phyloP scores from a whole-genome alignment of 345 rosid species.

The Gossypium sturtianum region DNA sequence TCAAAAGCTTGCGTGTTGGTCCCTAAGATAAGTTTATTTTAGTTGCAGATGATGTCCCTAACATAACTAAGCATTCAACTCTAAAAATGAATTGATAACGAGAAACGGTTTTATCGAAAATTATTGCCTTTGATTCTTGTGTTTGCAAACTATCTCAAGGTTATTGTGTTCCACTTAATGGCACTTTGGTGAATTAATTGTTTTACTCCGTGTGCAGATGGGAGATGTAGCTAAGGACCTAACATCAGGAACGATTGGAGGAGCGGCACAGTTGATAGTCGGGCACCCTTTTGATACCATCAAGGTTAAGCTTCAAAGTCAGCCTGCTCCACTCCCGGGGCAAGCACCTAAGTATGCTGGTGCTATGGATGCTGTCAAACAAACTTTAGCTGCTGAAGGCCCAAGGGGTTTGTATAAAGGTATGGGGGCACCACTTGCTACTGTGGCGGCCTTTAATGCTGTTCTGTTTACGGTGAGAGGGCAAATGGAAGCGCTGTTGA shows the following conservation, averaged over 20 bases:
- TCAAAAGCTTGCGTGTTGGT: neutral
- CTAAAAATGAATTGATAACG: neutral
- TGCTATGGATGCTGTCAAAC: conserved; percentile 85
- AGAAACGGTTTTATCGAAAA: neutral
- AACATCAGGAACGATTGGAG: conserved; percentile 92
- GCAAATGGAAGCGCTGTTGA: conserved; percentile 79
- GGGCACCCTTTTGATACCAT: conserved; percentile 99
- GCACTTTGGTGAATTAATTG: neutral
- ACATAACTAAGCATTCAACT: neutral
- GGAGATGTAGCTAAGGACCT: conserved; percentile 86
- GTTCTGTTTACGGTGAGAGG: conserved; percentile 92
- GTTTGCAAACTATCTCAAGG: neutral
- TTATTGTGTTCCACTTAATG: neutral
- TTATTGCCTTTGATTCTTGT: neutral
- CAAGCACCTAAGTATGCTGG: conserved; percentile 65
- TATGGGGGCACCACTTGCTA: conserved; percentile 98
- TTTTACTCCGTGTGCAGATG: conserved; percentile 45
- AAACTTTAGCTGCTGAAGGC: conserved; percentile 92
- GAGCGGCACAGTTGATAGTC: conserved; percentile 75
- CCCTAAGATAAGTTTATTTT: neutral
- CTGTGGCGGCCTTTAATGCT: conserved; percentile 97
- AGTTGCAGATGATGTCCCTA: neutral
- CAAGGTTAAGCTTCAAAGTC: conserved; percentile 99
- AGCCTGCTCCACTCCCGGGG: conserved; percentile 73
- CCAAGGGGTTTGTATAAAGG: conserved; percentile 92